A percentile compares a stretch with the other conserved stretches of the same genome.
These are phyloP conservation scores for Sarocladium oryzae DNA, from an alignment of 2,329 filamentous ascomycete genomes.

Conservation along the genomic window DNA sequence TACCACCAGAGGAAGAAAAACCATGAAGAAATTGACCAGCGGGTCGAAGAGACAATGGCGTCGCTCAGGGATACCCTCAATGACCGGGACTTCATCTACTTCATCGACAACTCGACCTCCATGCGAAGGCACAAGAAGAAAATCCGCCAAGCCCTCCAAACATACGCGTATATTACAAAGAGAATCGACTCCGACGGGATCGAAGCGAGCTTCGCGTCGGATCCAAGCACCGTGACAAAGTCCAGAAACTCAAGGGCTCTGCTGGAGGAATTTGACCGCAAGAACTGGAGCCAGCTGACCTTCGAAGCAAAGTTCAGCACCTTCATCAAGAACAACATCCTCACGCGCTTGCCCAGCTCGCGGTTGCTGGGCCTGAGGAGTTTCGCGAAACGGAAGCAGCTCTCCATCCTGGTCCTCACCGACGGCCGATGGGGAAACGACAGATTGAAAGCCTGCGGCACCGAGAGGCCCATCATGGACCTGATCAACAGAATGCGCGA, in stretches of 20 bases:
- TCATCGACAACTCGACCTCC: conserved; percentile 10
- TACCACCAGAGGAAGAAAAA: not conserved
- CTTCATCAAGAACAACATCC: conserved; percentile 10
- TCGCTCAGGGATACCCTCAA: not conserved
- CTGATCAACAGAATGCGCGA: conserved; percentile 9
- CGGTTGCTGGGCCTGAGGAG: accelerated
- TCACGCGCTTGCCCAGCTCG: not conserved
- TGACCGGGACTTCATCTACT: conserved; percentile 11
- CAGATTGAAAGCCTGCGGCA: not conserved
- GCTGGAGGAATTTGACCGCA: not conserved
- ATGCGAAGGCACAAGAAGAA: not conserved
- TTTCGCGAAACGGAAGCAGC: not conserved
- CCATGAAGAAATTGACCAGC: not conserved
- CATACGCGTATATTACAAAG: conserved; percentile 11
- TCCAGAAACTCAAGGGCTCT: not conserved
- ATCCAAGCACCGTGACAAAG: not conserved
- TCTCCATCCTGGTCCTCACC: conserved; percentile 12
- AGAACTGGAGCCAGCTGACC: conserved; percentile 9
- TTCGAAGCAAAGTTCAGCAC: conserved; percentile 10
- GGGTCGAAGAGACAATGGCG: not conserved
- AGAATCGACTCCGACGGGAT: conserved; percentile 11
- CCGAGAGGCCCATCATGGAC: conserved; percentile 9
- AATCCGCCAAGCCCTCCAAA: not conserved
- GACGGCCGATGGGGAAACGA: conserved; percentile 11
- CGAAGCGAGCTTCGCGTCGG: conserved; percentile 11